Conservation (phyloP, 2,329 filamentous ascomycete genomes). For the Sporothrix phasma region DNA sequence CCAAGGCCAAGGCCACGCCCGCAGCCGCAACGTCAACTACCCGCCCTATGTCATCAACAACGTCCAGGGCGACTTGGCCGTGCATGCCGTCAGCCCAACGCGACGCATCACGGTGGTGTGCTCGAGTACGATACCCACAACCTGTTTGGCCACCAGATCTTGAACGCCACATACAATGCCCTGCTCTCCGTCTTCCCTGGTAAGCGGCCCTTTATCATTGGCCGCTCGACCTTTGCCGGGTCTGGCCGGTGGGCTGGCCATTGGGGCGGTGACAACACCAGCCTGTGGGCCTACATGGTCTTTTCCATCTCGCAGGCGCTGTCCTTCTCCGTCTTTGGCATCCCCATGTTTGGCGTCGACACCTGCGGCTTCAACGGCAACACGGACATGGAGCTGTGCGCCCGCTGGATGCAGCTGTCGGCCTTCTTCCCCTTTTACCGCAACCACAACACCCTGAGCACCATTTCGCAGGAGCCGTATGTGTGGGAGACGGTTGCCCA, state of each 20-base stretch:
- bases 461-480: constrained; percentile 58
- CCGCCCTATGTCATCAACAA: constrained; percentile 72
- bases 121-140: constrained; percentile 77
- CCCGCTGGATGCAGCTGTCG: constrained; percentile 64
- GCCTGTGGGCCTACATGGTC: constrained; percentile 47
- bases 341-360: constrained; percentile 61
- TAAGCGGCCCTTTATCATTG: constrained; percentile 73
- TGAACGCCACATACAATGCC: constrained; percentile 66
- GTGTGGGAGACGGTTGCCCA: constrained; percentile 53
- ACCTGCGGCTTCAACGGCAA: constrained; percentile 66
- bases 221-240: constrained; percentile 70
- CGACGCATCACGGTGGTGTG: constrained; percentile 62
- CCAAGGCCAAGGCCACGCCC: constrained; percentile 53
- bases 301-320: constrained; percentile 49
- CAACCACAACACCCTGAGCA: constrained; percentile 46
- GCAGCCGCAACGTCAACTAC: constrained; percentile 56
- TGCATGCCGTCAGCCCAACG: constrained; percentile 65
- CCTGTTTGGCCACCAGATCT: constrained; percentile 63
- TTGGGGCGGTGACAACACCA: constrained; percentile 51
- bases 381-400: constrained; percentile 58
- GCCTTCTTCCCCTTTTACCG: constrained; percentile 70
- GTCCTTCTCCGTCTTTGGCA: constrained; percentile 55
- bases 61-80: constrained; percentile 59
- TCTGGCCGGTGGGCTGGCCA: constrained; percentile 60
- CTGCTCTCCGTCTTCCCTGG: constrained; percentile 52